Conservation (phyloP, 257 asterid species). For the Henckelia pumila region DNA sequence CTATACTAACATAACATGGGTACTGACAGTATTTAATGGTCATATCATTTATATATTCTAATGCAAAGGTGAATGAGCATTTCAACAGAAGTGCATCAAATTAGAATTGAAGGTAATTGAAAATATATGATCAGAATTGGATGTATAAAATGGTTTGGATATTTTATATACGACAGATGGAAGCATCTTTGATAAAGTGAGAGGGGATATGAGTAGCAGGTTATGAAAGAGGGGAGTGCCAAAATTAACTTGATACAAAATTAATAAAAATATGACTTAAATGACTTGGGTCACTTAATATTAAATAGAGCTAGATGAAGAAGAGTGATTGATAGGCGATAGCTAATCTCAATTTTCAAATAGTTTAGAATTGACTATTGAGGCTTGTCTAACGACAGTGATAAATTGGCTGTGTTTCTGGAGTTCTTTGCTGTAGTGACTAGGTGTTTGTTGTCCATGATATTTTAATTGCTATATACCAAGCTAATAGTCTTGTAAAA, state of each 20-base stretch:
- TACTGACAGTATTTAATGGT: not conserved
- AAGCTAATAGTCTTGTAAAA: not conserved
- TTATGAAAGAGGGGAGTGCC: constrained; percentile 6
- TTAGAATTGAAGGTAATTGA: not conserved
- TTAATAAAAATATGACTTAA: too few relatives aligned
- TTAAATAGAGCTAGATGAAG: constrained; percentile 2
- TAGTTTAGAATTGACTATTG: not conserved
- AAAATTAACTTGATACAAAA: too few relatives aligned
- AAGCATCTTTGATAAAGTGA: not conserved
- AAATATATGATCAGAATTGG: not conserved
- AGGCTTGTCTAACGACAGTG: not conserved
- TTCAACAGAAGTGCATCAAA: not conserved
- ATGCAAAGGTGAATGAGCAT: not conserved
- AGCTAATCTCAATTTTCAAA: not conserved
- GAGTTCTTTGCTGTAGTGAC: constrained; percentile 7
- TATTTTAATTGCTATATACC: not conserved
- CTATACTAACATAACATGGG: not conserved
- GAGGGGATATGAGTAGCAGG: not conserved
- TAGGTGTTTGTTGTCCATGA: not conserved
- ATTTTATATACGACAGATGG: not conserved
- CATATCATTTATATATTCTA: too few relatives aligned
- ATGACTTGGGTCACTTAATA: too few relatives aligned
- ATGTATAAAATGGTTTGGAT: constrained; percentile 4
- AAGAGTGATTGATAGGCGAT: constrained; percentile 11
- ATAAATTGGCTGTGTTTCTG: not conserved